Percentiles rank a stretch among this genome's conserved stretches.
Conservation (phyloP, 805 yeast species). For the Yarrowia sp. region DNA sequence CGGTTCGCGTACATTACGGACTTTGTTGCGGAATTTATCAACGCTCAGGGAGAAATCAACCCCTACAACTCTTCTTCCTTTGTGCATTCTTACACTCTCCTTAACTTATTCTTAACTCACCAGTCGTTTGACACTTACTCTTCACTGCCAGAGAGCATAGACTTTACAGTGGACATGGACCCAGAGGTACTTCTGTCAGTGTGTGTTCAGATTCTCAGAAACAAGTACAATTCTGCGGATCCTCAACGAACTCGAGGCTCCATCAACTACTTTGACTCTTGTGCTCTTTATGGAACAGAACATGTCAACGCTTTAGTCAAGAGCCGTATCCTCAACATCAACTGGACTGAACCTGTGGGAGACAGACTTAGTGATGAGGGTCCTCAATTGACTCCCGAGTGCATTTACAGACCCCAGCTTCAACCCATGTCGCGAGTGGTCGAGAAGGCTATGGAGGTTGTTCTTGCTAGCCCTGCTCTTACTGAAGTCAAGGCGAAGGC, state of each 20-base stretch:
- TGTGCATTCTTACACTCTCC: conserved; percentile 37
- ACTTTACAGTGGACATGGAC: conserved; percentile 27
- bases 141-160: conserved; percentile 32
- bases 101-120: conserved; percentile 38
- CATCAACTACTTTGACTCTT: conserved; percentile 33
- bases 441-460: conserved; percentile 41
- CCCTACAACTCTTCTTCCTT: conserved; percentile 38
- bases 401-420: conserved; percentile 40
- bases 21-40: conserved; percentile 42
- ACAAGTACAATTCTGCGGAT: conserved; percentile 11
- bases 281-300: conserved; percentile 40
- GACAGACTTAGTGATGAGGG: conserved; percentile 27
- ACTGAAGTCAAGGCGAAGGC: conserved; percentile 12
- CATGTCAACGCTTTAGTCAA: conserved; percentile 39
- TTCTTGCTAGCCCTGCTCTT: conserved; percentile 26
- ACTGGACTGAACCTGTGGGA: conserved; percentile 41
- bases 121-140: conserved; percentile 36
- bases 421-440: conserved; percentile 42
- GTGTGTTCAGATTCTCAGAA: conserved; percentile 19
- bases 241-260: conserved; percentile 16
- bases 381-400: conserved; percentile 7
- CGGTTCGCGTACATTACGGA: conserved; percentile 42
- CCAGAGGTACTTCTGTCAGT: conserved; percentile 33
- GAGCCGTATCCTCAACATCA: conserved; percentile 38
- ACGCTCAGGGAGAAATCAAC: conserved; percentile 41